Conservation (phyloP, 2,329 filamentous ascomycete species). For the Fusarium decemcellulare region DNA sequence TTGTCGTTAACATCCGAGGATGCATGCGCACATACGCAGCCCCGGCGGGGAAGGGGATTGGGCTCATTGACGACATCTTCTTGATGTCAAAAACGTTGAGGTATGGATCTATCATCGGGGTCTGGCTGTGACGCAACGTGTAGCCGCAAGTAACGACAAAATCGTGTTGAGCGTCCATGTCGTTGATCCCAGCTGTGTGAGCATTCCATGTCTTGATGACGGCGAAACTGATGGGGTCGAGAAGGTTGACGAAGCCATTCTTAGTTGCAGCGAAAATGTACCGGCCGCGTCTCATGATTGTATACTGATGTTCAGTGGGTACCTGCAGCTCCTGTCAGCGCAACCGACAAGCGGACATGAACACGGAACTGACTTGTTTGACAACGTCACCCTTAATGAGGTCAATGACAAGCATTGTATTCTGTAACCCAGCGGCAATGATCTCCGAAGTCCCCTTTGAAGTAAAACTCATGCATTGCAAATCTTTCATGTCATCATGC, state of each 20-base stretch:
- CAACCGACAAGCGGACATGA: neutral
- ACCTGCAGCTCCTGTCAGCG: conserved; percentile 64
- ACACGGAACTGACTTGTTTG: conserved; percentile 67
- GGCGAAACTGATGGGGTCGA: conserved; percentile 84
- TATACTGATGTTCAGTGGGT: conserved; percentile 83
- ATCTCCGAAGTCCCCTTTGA: conserved; percentile 88
- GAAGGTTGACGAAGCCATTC: conserved; percentile 85
- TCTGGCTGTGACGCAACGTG: conserved; percentile 80
- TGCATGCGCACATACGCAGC: conserved; percentile 98
- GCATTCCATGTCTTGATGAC: conserved; percentile 92
- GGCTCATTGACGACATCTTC: conserved; percentile 87
- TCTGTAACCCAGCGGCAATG: conserved; percentile 88
- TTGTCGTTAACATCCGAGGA: conserved; percentile 93
- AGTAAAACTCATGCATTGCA: conserved; percentile 96
- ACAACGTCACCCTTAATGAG: conserved; percentile 79
- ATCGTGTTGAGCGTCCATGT: conserved; percentile 97
- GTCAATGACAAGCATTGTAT: conserved; percentile 84
- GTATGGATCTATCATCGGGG: conserved; percentile 89
- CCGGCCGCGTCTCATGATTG: conserved; percentile 90
- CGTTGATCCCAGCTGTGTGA: conserved; percentile 89
- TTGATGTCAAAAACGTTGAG: conserved; percentile 98
- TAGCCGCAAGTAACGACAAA: conserved; percentile 96
- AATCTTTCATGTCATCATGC: conserved; percentile 83
- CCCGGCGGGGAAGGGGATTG: conserved; percentile 92
- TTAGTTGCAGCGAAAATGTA: conserved; percentile 94